Base-by-base conservation (phyloP, 2,329 filamentous ascomycete species). In the Cladophialophora psammophila region DNA sequence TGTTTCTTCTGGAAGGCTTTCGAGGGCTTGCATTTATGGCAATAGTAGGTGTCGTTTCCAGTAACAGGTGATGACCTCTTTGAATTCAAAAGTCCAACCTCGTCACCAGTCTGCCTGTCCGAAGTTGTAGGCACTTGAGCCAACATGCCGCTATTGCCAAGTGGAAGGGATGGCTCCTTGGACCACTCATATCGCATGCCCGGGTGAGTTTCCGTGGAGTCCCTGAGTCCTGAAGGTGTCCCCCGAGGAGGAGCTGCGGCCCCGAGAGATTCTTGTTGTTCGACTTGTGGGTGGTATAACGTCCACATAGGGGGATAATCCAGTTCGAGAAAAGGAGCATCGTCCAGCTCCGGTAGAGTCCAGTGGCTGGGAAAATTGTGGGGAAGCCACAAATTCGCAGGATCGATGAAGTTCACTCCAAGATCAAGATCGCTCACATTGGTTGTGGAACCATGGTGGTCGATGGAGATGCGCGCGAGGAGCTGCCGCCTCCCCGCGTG, bases 401-500 rank as follows among this genome's bases (percentile, higher is more conserved):
- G 26, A 60, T 60, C n/a, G 58, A 34, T 35, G 10, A 52, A 60
- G 58, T 52, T 18, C 20, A 35, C 13, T 18, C 15, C 42, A 60
- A 60, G 58, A 60, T 52, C 35, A 38, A n/a, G 57, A 34, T 50
- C 18, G 12, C 10, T 50, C 26, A 59, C 56, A 45, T 59, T 45
- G 56, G 56, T 38, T 32, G 56, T 32, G 56, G 36, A 59, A 26
- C 57, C 57, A 60, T 60, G 31, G 3, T 52, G 31, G 18, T 60
- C 20, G 20, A 60, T 60, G 5, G 42, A 20, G 58, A 60, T 38
- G 42, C 31, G 15, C 42, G 42, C 58, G 58, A 35, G 58, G 42
- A 60, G 58, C 10, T 26, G 42, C 58, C 58, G 58, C 58, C 58
- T 52, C 58, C 58, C 58, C 58, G 58, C 58, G 20, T 12, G 42